These are phyloP conservation scores for Scheffersomyces coipomensis DNA, from an alignment of 805 yeast genomes.

Conservation along the genomic window DNA sequence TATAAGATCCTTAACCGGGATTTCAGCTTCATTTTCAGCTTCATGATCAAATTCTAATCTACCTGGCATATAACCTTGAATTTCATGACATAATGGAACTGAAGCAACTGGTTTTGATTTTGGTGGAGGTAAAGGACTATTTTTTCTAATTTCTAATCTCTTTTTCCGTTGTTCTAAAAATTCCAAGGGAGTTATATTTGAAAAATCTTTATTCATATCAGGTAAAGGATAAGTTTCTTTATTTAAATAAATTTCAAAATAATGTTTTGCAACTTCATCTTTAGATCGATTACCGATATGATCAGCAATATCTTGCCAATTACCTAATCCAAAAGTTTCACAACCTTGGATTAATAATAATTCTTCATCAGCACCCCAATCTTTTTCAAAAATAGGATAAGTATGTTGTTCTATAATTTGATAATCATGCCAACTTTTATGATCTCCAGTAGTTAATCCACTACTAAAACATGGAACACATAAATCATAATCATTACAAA, in stretches of 20 bases:
- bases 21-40: constrained; percentile 95
- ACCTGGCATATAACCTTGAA: constrained; percentile 99
- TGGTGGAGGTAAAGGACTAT: constrained; percentile 74
- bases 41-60: constrained; percentile 95
- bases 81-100: constrained; percentile 93
- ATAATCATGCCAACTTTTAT: constrained; percentile 93
- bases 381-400: constrained; percentile 83
- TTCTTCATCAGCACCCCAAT: constrained; percentile 99
- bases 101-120: constrained; percentile 88
- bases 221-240: constrained; percentile 85
- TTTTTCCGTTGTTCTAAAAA: constrained; percentile 65
- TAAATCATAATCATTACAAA: constrained; percentile 90
- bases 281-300: constrained; percentile 90
- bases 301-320: constrained; percentile 98
- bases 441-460: constrained; percentile 78
- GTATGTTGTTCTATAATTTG: constrained; percentile 91
- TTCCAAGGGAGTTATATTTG: constrained; percentile 58
- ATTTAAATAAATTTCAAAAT: constrained; percentile 66
- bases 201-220: constrained; percentile 70
- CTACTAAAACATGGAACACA: constrained; percentile 96
- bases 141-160: constrained; percentile 71
- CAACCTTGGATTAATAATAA: constrained; percentile 84
- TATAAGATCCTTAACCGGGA: constrained; percentile 89
- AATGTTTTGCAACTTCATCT: constrained; percentile 89
- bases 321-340: constrained; percentile 88